phyloP scores from a whole-genome alignment of 352 stramenopile genomes.

The Blastocystis sp. region DNA sequence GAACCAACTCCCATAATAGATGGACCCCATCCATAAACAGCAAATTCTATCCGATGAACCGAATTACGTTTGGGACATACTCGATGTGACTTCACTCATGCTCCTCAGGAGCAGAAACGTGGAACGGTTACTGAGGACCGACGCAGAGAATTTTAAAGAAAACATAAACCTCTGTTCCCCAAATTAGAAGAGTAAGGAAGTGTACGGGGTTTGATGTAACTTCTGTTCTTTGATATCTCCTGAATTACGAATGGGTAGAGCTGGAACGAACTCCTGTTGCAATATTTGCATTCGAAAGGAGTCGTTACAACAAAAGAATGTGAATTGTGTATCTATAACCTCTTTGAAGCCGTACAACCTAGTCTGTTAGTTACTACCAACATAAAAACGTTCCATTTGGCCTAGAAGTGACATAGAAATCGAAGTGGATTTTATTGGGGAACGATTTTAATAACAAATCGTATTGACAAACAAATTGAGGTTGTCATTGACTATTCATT shows the following conservation, averaged over 20 bases:
- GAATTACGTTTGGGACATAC: neutral
- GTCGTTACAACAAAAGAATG: too few relatives aligned
- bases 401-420: too few relatives aligned
- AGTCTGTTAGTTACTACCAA: too few relatives aligned
- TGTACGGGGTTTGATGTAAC: too few relatives aligned
- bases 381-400: too few relatives aligned
- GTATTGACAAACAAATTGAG: neutral
- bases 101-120: neutral
- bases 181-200: too few relatives aligned
- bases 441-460: neutral
- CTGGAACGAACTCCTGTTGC: too few relatives aligned
- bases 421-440: neutral
- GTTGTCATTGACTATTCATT: neutral
- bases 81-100: neutral
- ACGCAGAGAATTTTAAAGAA: neutral
- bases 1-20: neutral
- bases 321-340: too few relatives aligned
- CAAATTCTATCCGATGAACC: neutral
- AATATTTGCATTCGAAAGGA: too few relatives aligned
- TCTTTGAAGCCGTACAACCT: too few relatives aligned
- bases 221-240: too few relatives aligned
- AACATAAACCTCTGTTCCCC: neutral
- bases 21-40: constrained; percentile 16
- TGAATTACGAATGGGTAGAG: too few relatives aligned
- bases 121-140: neutral